These are phyloP conservation scores for Eudorina sp. DNA, from an alignment of 139 green algal genomes.

Conservation along the genomic window DNA sequence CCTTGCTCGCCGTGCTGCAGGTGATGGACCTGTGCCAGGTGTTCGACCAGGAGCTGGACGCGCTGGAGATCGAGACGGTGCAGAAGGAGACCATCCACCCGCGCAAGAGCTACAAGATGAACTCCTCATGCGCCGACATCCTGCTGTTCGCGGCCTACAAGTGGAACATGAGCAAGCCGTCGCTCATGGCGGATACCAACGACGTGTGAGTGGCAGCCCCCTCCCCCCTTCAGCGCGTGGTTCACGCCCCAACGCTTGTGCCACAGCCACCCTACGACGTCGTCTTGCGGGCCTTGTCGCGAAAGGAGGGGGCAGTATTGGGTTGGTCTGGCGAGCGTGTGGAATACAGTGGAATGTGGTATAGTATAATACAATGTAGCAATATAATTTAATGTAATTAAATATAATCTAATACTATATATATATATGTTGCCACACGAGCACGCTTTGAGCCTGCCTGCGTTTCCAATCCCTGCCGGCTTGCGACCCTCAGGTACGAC, in stretches of 20 bases:
- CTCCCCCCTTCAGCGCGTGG: no score
- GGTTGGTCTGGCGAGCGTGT: no score
- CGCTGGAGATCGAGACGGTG: conserved; percentile 99
- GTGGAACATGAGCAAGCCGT: conserved; percentile 96
- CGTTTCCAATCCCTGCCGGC: neutral
- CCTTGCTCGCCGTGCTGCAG: neutral
- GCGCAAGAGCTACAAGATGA: conserved; percentile 99
- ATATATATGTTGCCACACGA: neutral
- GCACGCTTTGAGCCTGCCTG: neutral
- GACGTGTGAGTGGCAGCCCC: conserved; percentile 90
- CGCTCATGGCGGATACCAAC: conserved; percentile 94
- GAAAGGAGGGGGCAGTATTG: no score
- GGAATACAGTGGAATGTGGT: no score
- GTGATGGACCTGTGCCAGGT: conserved; percentile 72
- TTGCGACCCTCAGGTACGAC: conserved; percentile 59
- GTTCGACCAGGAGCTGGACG: conserved; percentile 94
- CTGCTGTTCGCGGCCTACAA: conserved; percentile 98
- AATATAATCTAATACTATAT: no score
- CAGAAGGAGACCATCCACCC: conserved; percentile 99
- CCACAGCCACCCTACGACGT: no score
- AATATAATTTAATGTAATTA: no score
- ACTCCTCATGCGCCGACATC: conserved; percentile 95
- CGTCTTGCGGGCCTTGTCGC: no score
- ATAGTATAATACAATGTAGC: no score
- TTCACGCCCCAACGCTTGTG: no score